These are phyloP conservation scores for Venturia carpophila DNA, from an alignment of 2,329 filamentous ascomycete genomes.

Conservation along the genomic window DNA sequence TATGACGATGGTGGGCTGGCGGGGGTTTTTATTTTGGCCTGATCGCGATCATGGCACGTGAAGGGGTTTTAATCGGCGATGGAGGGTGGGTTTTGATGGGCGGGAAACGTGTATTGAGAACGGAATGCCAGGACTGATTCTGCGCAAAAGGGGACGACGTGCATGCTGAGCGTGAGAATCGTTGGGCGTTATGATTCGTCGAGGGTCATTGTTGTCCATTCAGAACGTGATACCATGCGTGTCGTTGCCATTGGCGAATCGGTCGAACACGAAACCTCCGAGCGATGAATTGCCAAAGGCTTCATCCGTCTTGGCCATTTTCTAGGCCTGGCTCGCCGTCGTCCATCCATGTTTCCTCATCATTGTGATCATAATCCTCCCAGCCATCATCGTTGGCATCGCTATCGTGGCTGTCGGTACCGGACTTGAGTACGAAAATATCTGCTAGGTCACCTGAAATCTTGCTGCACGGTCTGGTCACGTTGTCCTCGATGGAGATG, in stretches of 20 bases:
- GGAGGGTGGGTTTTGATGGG: no score
- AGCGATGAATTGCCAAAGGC: not conserved
- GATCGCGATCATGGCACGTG: no score
- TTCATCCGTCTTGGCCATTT: not conserved
- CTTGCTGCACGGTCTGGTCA: not conserved
- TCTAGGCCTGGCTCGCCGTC: not conserved
- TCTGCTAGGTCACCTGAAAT: not conserved
- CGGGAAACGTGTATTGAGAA: no score
- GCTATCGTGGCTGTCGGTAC: not conserved
- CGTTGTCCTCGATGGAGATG: not conserved
- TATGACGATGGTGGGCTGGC: no score
- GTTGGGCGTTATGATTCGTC: no score
- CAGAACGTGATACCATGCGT: not conserved
- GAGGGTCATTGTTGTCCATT: not conserved
- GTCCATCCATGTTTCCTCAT: no score
- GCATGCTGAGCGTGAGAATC: no score
- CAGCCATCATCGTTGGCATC: not conserved
- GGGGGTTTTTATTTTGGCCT: no score
- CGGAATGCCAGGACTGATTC: no score
- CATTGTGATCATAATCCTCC: no score
- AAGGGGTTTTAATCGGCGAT: no score
- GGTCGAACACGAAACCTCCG: not conserved
- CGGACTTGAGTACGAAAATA: not conserved
- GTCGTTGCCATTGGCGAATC: not conserved
- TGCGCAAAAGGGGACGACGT: no score